Evolutionary conservation across 1,284 basidiomycete genomes (phyloP), one percentile per base, ranked within the genome.

Genomic region (Heterobasidion annosum): DNA sequence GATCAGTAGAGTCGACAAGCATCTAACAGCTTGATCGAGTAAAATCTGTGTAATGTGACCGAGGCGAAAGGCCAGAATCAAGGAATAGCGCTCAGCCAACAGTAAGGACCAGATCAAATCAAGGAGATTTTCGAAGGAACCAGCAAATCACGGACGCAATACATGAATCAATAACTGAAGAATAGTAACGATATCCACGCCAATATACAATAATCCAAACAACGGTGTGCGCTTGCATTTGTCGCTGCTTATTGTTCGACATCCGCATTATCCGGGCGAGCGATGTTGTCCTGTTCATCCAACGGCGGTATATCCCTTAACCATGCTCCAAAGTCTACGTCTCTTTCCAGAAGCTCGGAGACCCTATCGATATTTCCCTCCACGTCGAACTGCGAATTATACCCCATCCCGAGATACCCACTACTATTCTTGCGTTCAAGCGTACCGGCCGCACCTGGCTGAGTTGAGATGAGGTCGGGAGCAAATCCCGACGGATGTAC

Each of bases 331-430:
- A 73, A 73, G 57, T 78, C 74, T 1, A 78, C 72, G 47, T 76
- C 77, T 56, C 67, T 64, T 57, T 73, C 73, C 54, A 78, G 59
- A 53, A 74, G 52, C 57, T 72, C 73, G 52, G 67, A 73, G 13
- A 76, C 70, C 56, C 66, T 65, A 44, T 70, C 69, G 42, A 75
- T 66, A 51, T 70, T 67, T 13, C 66, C 68, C 57, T 76, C 75
- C 3, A 76, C 67, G 57, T 78, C 73, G 54, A 74, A 73, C 59
- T 77, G 76, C n/a, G 75, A 76, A 53, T 69, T 73, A 56, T 70
- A 76, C 0, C 68, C 70, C 64, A 70, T 63, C 42, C 63, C 68
- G 54, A 69, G 61, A 34, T 64, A 32, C 18, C 65, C 66, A 50
- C 62, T 62, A 54, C 62, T 62, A 25, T 19, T 40, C 13, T 56